A percentile compares a stretch with the other conserved stretches of the same genome.
Evolutionary conservation across 495 filamentous ascomycete species (phyloP).

Genomic region (Polyplosphaeria fusca): DNA sequence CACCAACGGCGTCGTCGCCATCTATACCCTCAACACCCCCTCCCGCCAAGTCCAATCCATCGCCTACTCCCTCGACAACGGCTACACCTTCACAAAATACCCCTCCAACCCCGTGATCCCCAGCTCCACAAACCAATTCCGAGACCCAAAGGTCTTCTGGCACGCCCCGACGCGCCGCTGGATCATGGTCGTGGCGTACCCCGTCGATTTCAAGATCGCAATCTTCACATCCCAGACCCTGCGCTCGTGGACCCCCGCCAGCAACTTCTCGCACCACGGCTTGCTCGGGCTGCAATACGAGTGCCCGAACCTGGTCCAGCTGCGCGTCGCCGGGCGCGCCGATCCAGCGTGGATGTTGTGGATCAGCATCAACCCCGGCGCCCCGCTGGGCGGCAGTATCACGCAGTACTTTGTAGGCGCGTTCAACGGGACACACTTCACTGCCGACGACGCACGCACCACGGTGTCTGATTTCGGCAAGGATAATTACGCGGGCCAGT

Average conservation of each 20-base stretch:
- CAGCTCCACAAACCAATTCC: conserved; percentile 48
- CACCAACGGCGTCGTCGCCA: conserved; percentile 5
- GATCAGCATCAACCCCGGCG: conserved; percentile 56
- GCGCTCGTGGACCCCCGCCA: conserved; percentile 51
- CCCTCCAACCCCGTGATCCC: conserved; percentile 52
- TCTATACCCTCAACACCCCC: conserved; percentile 4
- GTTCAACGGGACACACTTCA: conserved; percentile 54
- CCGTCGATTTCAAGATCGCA: conserved; percentile 51
- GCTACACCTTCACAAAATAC: conserved; percentile 55
- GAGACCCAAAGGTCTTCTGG: conserved; percentile 58
- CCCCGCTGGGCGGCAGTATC: conserved; percentile 53
- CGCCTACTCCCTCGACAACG: conserved; percentile 55
- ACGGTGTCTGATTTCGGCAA: conserved; percentile 54
- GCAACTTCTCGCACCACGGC: conserved; percentile 55
- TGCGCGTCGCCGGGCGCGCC: conserved; percentile 44
- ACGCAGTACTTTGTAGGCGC: conserved; percentile 50
- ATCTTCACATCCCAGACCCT: conserved; percentile 55
- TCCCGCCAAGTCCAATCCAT: conserved; percentile 44
- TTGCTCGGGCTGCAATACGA: conserved; percentile 57
- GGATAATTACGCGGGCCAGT: conserved; percentile 57
- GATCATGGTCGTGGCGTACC: conserved; percentile 50
- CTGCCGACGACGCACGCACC: conserved; percentile 42
- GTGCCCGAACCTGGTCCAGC: conserved; percentile 52
- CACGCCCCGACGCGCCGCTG: conserved; percentile 48
- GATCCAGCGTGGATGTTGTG: conserved; percentile 48